Base-by-base conservation (phyloP, 2,329 filamentous ascomycete genomes). In the Aspergillus floridensis region DNA sequence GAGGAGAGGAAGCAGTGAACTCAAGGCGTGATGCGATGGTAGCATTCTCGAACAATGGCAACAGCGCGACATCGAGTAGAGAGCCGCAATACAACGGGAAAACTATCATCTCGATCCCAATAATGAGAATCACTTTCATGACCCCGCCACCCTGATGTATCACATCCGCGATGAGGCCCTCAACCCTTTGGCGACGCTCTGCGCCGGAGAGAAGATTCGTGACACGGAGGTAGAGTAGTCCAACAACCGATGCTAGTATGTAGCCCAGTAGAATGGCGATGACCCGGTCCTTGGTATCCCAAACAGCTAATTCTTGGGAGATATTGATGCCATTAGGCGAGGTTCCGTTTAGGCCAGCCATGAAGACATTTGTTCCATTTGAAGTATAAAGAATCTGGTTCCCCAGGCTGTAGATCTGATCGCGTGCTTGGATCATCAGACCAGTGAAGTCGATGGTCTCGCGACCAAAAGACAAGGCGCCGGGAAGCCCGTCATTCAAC, bases 101-200 rank as follows among this genome's bases (percentile, higher is more conserved):
- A 6, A 93, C 87, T 38, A 99, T 87, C 95, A 99, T 99, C 78
- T 99, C 95, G 68, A 99, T 99, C 65, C 93, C 95, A 65, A 99
- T 99, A 69, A 99, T 98, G 61, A 98, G 80, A 53, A 99, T 96
- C 22, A 99, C 95, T 75, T 99, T 99, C 82, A 97, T 87, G 10
- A 99, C 93, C 14, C 96, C 95, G 47, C 95, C 96, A 51, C 95
- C 95, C 81, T 99, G 96, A 63, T 92, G 88, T 22, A 99, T 82
- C 1, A 88, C 83, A 63, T 98, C 93, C 24, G 93, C 88, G 59
- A 79, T 66, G 47, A 97, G 76, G 7, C 88, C 89, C 73, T 98
- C 93, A 4, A 85, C 76, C 62, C 80, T 81, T 59, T 84, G 83
- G 4, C 81, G 81, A 53, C 81, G 76, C 51, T 80, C 79, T 3